A percentile compares a stretch with the other conserved stretches of the same genome.
Evolutionary conservation across 306 rosid species (phyloP).

Genomic region (Prunus fruticosa): DNA sequence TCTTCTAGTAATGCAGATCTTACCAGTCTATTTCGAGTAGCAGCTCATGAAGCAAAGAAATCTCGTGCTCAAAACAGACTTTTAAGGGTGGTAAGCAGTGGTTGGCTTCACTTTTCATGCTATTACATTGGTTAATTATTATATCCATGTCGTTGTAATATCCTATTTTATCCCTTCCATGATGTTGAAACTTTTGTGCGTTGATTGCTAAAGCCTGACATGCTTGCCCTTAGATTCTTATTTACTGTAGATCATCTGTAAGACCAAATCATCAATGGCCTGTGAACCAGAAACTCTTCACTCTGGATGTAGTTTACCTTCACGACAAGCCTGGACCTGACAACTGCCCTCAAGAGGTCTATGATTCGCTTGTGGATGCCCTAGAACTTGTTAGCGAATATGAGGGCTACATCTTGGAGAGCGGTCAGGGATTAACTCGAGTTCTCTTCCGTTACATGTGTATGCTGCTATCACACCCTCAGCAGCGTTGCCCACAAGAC

Average conservation of each 20-base stretch:
- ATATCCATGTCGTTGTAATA: not conserved
- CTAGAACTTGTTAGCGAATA: constrained; percentile 85
- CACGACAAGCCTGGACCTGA: constrained; percentile 96
- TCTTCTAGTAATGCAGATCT: constrained; percentile 72
- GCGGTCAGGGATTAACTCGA: constrained; percentile 78
- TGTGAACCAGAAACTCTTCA: constrained; percentile 66
- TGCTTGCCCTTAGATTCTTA: constrained; percentile 54
- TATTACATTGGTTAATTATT: not conserved
- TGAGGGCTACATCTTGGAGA: constrained; percentile 93
- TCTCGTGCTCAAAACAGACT: constrained; percentile 66
- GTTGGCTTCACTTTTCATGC: constrained; percentile 7
- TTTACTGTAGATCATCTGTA: constrained; percentile 80
- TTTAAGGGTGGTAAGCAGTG: constrained; percentile 66
- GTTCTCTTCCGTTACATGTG: constrained; percentile 66
- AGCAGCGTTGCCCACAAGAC: constrained; percentile 81
- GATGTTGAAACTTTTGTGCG: not conserved
- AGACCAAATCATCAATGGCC: constrained; percentile 82
- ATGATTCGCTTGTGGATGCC: constrained; percentile 80
- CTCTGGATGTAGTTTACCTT: constrained; percentile 88
- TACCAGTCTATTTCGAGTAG: constrained; percentile 67
- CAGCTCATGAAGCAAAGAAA: constrained; percentile 82
- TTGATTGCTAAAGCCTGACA: constrained; percentile 24
- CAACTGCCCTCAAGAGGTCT: constrained; percentile 89
- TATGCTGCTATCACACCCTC: constrained; percentile 73
- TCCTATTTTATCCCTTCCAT: not conserved